Conservation (phyloP, 208 protist genomes). For the Lotmaria passim region DNA sequence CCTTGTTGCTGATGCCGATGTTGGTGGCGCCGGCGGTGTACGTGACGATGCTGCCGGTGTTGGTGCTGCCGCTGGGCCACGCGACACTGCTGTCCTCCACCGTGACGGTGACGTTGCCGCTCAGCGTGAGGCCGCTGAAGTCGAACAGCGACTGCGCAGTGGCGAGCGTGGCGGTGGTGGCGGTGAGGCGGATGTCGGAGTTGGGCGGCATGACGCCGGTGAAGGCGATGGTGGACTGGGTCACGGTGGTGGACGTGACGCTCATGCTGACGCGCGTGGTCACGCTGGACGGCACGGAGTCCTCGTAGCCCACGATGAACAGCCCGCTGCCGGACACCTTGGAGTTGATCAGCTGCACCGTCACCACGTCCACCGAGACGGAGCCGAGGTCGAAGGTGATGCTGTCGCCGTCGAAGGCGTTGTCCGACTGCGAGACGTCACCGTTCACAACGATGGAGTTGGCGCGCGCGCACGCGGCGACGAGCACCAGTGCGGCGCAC, state of each 20-base stretch:
- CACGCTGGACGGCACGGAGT: background rate
- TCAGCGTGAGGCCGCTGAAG: conserved; percentile 24
- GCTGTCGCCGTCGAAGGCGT: conserved; percentile 18
- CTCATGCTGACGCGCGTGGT: conserved; percentile 20
- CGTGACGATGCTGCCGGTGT: conserved; percentile 14
- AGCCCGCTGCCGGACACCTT: conserved; percentile 22
- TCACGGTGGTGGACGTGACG: conserved; percentile 12
- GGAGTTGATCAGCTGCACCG: conserved; percentile 21
- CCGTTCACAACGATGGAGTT: background rate
- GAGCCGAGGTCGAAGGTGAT: conserved; percentile 19
- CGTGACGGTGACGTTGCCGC: conserved; percentile 14
- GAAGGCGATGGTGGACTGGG: conserved; percentile 10
- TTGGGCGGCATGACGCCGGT: conserved; percentile 21
- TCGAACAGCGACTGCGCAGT: conserved; percentile 28
- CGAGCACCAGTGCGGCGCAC: conserved; percentile 28
- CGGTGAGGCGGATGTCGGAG: conserved; percentile 24
- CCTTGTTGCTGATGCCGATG: conserved; percentile 6
- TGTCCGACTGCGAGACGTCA: conserved; percentile 5
- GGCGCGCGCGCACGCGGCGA: conserved; percentile 20
- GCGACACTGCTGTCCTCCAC: conserved; percentile 21
- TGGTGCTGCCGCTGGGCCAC: conserved; percentile 7
- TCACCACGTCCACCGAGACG: conserved; percentile 12
- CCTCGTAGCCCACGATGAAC: conserved; percentile 1
- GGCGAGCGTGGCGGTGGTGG: conserved; percentile 18
- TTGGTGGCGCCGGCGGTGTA: conserved; percentile 15